Evolutionary conservation across 805 yeast species (phyloP), one percentile per base, ranked within the genome.

Genomic region (Metahyphopichia silvanorum): DNA sequence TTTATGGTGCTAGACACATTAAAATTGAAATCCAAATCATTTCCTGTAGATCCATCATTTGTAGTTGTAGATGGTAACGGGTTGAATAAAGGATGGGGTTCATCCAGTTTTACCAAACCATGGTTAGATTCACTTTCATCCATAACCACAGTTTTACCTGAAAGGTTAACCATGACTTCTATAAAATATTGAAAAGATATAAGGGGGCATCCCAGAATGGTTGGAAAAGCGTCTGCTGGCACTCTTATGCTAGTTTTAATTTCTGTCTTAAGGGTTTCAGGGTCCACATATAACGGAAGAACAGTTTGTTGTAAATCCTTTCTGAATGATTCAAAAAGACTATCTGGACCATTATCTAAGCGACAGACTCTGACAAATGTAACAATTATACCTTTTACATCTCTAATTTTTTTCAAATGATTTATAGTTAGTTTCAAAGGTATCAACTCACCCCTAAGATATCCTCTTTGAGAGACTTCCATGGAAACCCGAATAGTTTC

Each of bases 201-300:
- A 29, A 81, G 60, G 2, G 77, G 77, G 32, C 85, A 75, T 1
- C 84, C 83, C 12, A 76, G 69, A 10, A 86, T 84, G 0, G 95
- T 85, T 1, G 96, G 94, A 51, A 88, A 86, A 1, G 85, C 79
- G 46, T 88, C 96, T 1, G 83, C 76, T 0, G 97, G 96, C 0
- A 88, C 79, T 40, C 79, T 67, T 14, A 88, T 57, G 25, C 76
- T 72, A 0, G 89, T 76, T 20, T 74, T 75, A 7, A 82, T 66
- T 21, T 75, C 79, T 25, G 79, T 69, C 12, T 68, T 57, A 24
- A 77, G 62, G 1, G 82, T 71, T 10, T 50, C 62, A 1, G 89
- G 86, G 51, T 86, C 89, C n/a, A 86, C 76, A 42, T 77, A 82
- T 9, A 88, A 59, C 1, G 96, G 95, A 1, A 82, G 69, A 1